Conservation (phyloP, 768 basidiomycete species). For the Russula virescens region DNA sequence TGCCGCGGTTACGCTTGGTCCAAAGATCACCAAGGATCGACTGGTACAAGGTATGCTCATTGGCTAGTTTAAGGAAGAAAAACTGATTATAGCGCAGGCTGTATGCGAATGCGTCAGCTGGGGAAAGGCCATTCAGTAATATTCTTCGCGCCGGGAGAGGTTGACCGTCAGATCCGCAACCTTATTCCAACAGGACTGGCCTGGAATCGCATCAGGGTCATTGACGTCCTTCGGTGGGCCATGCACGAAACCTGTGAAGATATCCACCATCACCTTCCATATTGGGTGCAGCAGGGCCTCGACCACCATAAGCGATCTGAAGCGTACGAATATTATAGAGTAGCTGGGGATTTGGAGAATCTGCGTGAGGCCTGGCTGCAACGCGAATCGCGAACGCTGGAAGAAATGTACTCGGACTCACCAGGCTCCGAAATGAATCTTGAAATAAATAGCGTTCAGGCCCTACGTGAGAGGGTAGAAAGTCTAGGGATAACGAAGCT, state of each 20-base stretch:
- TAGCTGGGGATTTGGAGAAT: background rate
- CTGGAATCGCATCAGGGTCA: background rate
- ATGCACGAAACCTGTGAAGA: slow-evolving; percentile 22
- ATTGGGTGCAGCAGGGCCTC: slow-evolving; percentile 16
- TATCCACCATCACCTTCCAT: slow-evolving; percentile 16
- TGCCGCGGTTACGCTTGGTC: slow-evolving; percentile 46
- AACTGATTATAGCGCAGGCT: slow-evolving; percentile 4
- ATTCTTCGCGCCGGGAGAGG: slow-evolving; percentile 16
- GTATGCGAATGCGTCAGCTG: slow-evolving; percentile 21
- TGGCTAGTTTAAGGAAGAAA: background rate
- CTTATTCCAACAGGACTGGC: background rate
- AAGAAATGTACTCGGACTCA: slow-evolving; percentile 10
- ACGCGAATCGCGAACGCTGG: slow-evolving; percentile 14
- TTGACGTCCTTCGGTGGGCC: slow-evolving; percentile 20
- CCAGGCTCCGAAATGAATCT: background rate
- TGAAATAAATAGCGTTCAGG: background rate
- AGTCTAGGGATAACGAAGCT: background rate
- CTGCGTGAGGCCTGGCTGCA: slow-evolving; percentile 10
- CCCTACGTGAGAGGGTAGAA: slow-evolving; percentile 2
- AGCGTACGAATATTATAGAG: background rate
- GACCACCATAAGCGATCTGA: slow-evolving; percentile 5
- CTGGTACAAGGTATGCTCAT: slow-evolving; percentile 41
- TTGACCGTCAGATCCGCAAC: slow-evolving; percentile 13
- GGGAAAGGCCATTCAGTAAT: slow-evolving; percentile 21
- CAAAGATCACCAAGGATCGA: slow-evolving; percentile 47